Base-by-base conservation (phyloP, 257 asterid species). In the Fraxinus quadrangulata region DNA sequence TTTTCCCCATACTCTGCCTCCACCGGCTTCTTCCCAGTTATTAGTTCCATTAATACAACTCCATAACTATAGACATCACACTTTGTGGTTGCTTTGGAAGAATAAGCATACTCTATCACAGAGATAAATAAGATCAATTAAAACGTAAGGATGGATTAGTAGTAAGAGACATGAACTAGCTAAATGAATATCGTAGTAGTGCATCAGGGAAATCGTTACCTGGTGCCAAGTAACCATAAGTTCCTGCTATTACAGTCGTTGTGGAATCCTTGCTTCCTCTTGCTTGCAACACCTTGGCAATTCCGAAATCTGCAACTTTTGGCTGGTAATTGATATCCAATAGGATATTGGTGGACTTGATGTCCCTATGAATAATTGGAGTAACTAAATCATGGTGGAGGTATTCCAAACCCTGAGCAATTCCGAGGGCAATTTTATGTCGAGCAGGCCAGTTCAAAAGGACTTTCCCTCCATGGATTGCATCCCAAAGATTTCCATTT, bases 151-250 rank as follows among this genome's bases (percentile, higher is more conserved):
- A 40, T 40, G 49, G 11, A 10, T 40, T 40, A 40, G 49, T 0
- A 40, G 49, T 12, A 3, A 47, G 5, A 39, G 13, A 42, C 4
- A 42, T 42, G 42, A 37, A 2, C 10, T 37, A 37, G 10, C 12
- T 40, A 2, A 40, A 42, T 42, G 49, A 42, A 42, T 42, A 42
- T 11, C 34, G 34, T 31, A 31, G 34, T 31, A 31, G 34, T 31
- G 42, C 42, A 37, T 37, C 51, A 12, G 51, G 51, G 14, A 42
- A 42, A 42, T 47, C 14, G 56, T 54, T 85, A 94, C 99, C 99
- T 82, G 98, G 99, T n/a, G 98, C 97, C 70, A 95, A 75, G 86
- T 95, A 95, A 19, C 99, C 98, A 68, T 90, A 95, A 17, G 99
- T 95, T 59, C 99, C 99, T 0, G 97, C 97, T 75, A 91, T 85